Conservation (phyloP, 441 rosid genomes). For the Mallotus repandus region DNA sequence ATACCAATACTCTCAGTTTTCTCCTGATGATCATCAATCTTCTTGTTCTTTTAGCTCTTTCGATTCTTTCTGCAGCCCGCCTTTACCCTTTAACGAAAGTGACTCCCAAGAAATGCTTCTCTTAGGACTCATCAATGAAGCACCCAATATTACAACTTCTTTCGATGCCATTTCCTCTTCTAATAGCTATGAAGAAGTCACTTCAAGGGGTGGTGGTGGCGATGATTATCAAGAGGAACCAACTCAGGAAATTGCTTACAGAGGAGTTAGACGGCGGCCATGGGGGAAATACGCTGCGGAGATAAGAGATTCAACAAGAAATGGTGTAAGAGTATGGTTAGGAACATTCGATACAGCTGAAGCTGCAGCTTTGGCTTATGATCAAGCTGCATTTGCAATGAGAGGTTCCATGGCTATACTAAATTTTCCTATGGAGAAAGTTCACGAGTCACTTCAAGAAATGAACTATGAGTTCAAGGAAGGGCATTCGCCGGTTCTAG, state of each 20-base stretch:
- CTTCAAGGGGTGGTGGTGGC: slow-evolving; percentile 32
- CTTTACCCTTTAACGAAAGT: slow-evolving; percentile 81
- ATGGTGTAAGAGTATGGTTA: slow-evolving; percentile 80
- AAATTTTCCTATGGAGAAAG: slow-evolving; percentile 74
- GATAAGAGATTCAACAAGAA: slow-evolving; percentile 82
- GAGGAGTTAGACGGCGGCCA: slow-evolving; percentile 85
- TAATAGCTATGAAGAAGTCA: slow-evolving; percentile 17
- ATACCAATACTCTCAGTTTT: slow-evolving; percentile 30
- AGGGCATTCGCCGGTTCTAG: slow-evolving; percentile 74
- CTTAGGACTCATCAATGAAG: slow-evolving; percentile 51
- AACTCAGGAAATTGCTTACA: slow-evolving; percentile 42
- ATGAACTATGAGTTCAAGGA: slow-evolving; percentile 32
- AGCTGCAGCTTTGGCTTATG: slow-evolving; percentile 89
- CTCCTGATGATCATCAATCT: slow-evolving; percentile 26
- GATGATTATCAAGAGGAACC: slow-evolving; percentile 25
- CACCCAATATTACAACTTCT: slow-evolving; percentile 24
- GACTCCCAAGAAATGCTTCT: slow-evolving; percentile 90
- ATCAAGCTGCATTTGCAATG: slow-evolving; percentile 85
- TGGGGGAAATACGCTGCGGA: slow-evolving; percentile 96
- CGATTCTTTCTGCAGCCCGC: slow-evolving; percentile 30
- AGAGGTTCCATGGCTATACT: slow-evolving; percentile 73
- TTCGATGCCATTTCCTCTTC: slow-evolving; percentile 3
- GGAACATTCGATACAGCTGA: slow-evolving; percentile 93
- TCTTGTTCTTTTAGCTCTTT: slow-evolving; percentile 34
- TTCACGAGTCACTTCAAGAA: slow-evolving; percentile 59